These are phyloP conservation scores for Malassezia furfur DNA, from an alignment of 1,284 basidiomycete species.

Conservation along the genomic window DNA sequence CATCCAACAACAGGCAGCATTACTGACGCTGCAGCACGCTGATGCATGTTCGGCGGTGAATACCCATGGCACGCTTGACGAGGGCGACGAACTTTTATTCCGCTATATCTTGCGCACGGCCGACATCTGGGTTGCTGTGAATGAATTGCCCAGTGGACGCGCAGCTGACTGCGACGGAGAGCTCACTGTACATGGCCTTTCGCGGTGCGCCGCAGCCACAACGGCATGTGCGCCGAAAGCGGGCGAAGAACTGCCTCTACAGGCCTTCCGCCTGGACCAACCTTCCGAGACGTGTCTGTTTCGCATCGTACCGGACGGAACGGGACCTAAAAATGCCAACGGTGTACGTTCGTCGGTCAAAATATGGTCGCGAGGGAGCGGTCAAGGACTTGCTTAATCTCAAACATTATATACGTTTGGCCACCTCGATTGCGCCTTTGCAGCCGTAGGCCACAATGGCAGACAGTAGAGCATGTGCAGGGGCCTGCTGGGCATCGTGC, in stretches of 20 bases:
- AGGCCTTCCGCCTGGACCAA: constrained; percentile 3
- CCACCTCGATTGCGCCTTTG: constrained; percentile 77
- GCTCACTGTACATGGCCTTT: constrained; percentile 4
- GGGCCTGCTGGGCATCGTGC: constrained; percentile 78
- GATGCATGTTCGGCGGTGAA: constrained; percentile 5
- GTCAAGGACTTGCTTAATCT: constrained; percentile 4
- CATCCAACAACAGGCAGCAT: background rate
- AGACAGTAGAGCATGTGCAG: constrained; percentile 79
- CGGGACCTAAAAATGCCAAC: constrained; percentile 9
- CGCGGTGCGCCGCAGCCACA: constrained; percentile 1
- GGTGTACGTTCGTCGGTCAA: constrained; percentile 10
- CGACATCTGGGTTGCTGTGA: constrained; percentile 15
- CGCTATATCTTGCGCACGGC: constrained; percentile 13
- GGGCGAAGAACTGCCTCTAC: background rate
- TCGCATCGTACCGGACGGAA: constrained; percentile 11
- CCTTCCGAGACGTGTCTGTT: constrained; percentile 8
- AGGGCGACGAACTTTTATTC: constrained; percentile 8
- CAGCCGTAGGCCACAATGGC: constrained; percentile 77
- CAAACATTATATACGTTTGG: constrained; percentile 59
- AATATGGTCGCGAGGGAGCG: constrained; percentile 12
- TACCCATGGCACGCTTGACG: constrained; percentile 1
- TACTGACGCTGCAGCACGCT: constrained; percentile 9
- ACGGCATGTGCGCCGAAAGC: background rate
- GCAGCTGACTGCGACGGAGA: constrained; percentile 19
- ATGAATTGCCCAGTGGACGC: constrained; percentile 14